Base-by-base conservation (phyloP, 768 basidiomycete genomes). In the Mycena amicta region DNA sequence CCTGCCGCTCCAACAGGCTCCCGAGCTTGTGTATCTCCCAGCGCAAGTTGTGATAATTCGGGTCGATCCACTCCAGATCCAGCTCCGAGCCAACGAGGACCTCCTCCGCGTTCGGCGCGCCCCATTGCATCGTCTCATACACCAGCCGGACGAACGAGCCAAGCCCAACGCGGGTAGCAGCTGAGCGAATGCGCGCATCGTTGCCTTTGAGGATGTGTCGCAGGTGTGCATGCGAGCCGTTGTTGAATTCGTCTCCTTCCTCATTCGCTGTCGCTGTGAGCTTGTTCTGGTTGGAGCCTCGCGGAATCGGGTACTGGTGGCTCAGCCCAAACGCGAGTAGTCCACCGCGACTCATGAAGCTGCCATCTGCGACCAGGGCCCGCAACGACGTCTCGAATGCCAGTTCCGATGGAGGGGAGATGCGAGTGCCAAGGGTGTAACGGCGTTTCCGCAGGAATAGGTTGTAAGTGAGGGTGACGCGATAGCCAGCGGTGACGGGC, bases 381-480 rank as follows among this genome's bases (percentile, higher is more conserved):
- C 47, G 47, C 26, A 49, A 29, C 12, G 47, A 12, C 12, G 47
- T 49, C 47, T 49, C 47, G 13, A 49, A 29, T 13, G 47, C 47
- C 12, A 6, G 22, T 28, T 49, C 47, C 26, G 47, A 23, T 11
- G 47, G 6, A 5, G 47, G 47, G 25, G 27, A 4, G 26, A 49
- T 8, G 13, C 47, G 47, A 8, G 11, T 28, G 26, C 47, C 47
- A 15, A 8, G 13, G 5, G 22, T 28, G 12, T 13, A 25, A 8
- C 22, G 15, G 12, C 47, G 47, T 12, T 49, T 25, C 27, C 25
- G 25, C 6, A 26, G 25, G 47, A 12, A 49, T 6, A 77, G 70
- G 55, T 80, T 78, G 66, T 75, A 78, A 1, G 79, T 75, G 51
- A 81, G 40, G 1, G 75, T 81, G 26, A 81, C 69, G 2, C 81